These are phyloP conservation scores for Mycena sp. DNA, from an alignment of 1,284 basidiomycete genomes.

Conservation along the genomic window DNA sequence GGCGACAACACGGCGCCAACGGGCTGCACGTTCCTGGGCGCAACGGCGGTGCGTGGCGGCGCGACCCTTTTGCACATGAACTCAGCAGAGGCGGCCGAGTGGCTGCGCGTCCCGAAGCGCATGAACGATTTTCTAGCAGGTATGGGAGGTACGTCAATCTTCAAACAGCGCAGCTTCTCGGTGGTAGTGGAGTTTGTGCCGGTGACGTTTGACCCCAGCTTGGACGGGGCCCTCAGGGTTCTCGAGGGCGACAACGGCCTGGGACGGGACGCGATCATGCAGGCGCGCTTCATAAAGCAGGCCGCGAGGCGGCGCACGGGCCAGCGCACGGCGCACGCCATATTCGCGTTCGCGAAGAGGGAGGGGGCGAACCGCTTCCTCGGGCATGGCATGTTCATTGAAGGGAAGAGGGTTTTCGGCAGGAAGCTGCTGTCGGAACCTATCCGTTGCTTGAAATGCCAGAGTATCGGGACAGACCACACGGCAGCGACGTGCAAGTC, in stretches of 20 bases:
- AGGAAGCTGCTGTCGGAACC: background rate
- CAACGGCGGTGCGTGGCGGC: background rate
- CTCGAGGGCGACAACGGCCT: background rate
- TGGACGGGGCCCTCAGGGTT: background rate
- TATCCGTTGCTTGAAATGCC: background rate
- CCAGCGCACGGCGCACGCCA: background rate
- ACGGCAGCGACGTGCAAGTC: background rate
- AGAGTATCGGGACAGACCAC: background rate
- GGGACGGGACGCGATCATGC: background rate
- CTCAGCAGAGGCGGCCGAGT: background rate
- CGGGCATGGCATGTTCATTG: background rate
- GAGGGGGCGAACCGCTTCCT: background rate
- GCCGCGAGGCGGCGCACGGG: background rate
- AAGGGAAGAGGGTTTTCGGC: background rate
- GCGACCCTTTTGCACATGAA: background rate
- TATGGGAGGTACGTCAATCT: background rate
- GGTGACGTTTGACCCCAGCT: background rate
- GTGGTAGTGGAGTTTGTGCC: background rate
- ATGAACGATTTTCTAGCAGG: background rate
- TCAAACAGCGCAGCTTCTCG: background rate
- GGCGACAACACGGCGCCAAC: no score
- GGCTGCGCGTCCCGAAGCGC: background rate
- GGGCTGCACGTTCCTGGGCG: background rate
- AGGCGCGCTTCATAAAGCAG: background rate
- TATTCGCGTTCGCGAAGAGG: background rate